phyloP scores from a whole-genome alignment of 345 rosid genomes.

The Hibiscus syriacus region DNA sequence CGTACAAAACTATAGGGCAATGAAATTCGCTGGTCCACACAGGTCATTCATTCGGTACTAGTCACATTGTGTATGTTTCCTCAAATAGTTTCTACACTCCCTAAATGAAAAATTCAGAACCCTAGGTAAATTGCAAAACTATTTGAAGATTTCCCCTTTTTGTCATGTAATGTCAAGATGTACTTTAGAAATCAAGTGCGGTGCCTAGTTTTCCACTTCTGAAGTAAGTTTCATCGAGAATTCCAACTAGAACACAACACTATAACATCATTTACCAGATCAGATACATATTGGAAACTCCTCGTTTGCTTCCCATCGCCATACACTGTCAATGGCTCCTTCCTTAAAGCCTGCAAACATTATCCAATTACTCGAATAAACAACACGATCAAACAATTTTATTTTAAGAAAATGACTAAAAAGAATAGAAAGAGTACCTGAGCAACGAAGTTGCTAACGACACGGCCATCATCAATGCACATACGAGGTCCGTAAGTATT shows the following conservation, averaged over 20 bases:
- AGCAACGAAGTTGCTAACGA: conserved; percentile 95
- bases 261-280: conserved; percentile 67
- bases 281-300: conserved; percentile 97
- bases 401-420: neutral
- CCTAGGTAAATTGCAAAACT: too few relatives aligned
- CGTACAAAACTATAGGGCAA: neutral
- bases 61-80: conserved; percentile 12
- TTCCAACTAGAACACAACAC: too few relatives aligned
- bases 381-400: neutral
- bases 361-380: neutral
- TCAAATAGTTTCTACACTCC: neutral
- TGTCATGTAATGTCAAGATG: neutral
- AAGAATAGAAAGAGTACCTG: conserved; percentile 19
- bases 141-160: neutral
- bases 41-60: conserved; percentile 2
- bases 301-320: conserved; percentile 99
- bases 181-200: neutral
- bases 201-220: neutral
- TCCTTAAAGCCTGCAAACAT: conserved; percentile 71
- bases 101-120: neutral
- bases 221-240: too few relatives aligned
- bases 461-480: conserved; percentile 99
- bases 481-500: conserved; percentile 95
- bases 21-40: conserved; percentile 9
- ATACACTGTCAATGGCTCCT: conserved; percentile 93